Conservation (phyloP, 352 stramenopile species). For the Pilasporangium apinafurcum region DNA sequence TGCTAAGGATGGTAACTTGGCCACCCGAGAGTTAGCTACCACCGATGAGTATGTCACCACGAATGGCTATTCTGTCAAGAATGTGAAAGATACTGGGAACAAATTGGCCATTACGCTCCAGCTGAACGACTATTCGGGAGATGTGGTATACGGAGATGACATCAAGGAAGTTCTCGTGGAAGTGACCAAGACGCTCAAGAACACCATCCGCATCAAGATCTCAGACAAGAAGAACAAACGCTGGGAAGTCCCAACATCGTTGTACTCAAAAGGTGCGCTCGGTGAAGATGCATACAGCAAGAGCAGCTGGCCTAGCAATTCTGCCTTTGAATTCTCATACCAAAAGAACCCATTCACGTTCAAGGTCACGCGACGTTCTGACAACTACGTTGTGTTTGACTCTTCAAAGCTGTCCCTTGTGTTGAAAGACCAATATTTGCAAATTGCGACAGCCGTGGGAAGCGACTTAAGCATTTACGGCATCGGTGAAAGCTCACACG, state of each 20-base stretch:
- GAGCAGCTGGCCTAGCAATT: conserved; percentile 1
- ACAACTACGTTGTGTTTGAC: conserved; percentile 38
- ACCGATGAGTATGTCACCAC: too few species aligned
- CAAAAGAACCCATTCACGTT: conserved; percentile 28
- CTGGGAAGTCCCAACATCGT: conserved; percentile 11
- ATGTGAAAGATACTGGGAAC: conserved; percentile 8
- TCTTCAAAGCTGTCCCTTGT: conserved; percentile 23
- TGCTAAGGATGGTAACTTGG: too few species aligned
- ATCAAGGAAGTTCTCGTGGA: conserved; percentile 34
- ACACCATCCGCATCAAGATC: conserved; percentile 17
- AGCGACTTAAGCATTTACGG: conserved; percentile 27
- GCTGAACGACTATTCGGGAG: conserved; percentile 13
- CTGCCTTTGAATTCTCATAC: conserved; percentile 14
- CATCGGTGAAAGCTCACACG: conserved; percentile 36
- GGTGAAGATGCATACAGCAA: conserved; percentile 4
- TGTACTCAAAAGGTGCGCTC: conserved; percentile 3
- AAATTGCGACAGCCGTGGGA: conserved; percentile 29
- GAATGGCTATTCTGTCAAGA: conserved; percentile 18
- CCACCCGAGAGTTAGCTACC: too few species aligned
- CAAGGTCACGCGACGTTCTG: conserved; percentile 22
- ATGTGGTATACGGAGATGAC: conserved; percentile 17
- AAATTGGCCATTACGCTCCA: conserved; percentile 14
- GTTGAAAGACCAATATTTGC: conserved; percentile 51
- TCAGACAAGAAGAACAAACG: conserved; percentile 10
- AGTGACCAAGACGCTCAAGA: conserved; percentile 12